Conservation (phyloP, 139 green algal species). For the Picochlorum sp. region DNA sequence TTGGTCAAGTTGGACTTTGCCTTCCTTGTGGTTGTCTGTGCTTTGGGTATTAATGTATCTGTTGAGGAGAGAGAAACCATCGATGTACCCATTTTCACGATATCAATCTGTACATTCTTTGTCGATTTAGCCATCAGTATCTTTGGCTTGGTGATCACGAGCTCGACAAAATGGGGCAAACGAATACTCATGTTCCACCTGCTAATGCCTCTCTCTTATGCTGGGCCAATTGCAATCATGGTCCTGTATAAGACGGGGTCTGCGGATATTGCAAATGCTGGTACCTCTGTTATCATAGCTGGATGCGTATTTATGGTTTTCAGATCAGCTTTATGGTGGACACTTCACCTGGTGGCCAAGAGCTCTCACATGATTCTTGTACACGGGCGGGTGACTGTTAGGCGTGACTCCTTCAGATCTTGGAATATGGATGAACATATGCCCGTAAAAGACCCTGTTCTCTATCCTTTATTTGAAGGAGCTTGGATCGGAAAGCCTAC, state of each 20-base stretch:
- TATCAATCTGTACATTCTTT: conserved; percentile 5
- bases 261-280: conserved; percentile 5
- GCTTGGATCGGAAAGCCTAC: conserved; percentile 46
- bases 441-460: not conserved
- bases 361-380: not conserved
- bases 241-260: not conserved
- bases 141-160: not conserved
- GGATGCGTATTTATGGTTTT: conserved; percentile 9
- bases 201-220: not conserved
- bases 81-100: not conserved
- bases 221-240: conserved; percentile 10
- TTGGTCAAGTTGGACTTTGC: conserved; percentile 8
- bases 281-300: conserved; percentile 1
- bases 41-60: conserved; percentile 8
- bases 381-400: not conserved
- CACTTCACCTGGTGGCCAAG: not conserved
- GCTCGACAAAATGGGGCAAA: not conserved
- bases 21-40: conserved; percentile 6
- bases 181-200: conserved; percentile 4
- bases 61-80: conserved; percentile 2
- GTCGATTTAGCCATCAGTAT: not conserved
- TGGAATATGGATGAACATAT: not conserved
- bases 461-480: conserved; percentile 30
- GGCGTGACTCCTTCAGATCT: not conserved
- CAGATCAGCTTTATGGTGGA: not conserved